phyloP scores from a whole-genome alignment of 164 flowering plant genomes.

The Macadamia tetraphylla region DNA sequence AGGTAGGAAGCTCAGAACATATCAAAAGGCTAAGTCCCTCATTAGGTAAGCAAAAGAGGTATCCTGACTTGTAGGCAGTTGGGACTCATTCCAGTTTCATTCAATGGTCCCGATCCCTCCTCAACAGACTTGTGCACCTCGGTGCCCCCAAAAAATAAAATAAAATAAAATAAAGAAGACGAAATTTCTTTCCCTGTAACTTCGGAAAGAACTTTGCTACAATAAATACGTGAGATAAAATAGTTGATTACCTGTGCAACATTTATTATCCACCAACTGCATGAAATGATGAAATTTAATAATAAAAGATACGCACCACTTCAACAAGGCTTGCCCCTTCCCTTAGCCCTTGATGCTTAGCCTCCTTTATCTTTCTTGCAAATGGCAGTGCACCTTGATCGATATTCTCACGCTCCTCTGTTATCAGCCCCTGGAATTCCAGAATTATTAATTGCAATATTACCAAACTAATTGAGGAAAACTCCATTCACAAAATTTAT shows the following conservation, averaged over 20 bases:
- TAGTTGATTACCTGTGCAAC: neutral
- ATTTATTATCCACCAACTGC: neutral
- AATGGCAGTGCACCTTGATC: slow-evolving; percentile 87
- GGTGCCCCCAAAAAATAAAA: no score
- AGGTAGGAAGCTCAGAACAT: no score
- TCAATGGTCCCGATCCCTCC: no score
- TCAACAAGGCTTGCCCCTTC: slow-evolving; percentile 89
- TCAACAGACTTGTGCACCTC: no score
- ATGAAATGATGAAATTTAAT: neutral
- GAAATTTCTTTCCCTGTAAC: no score
- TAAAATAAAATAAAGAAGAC: no score
- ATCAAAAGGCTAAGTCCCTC: no score
- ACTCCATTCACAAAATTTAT: neutral
- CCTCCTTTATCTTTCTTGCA: slow-evolving; percentile 76
- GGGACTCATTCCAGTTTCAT: no score
- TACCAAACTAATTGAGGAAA: neutral
- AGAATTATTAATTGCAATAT: neutral
- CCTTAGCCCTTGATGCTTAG: slow-evolving; percentile 60
- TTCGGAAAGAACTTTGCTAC: no score
- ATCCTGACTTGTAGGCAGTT: no score
- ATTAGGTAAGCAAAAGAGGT: no score
- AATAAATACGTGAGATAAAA: no score
- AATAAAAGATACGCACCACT: slow-evolving; percentile 48
- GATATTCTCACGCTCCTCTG: slow-evolving; percentile 72
- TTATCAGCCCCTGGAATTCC: slow-evolving; percentile 70